Base-by-base conservation (phyloP, 2,329 filamentous ascomycete species). In the Ophiocordyceps camponoti-saundersi region DNA sequence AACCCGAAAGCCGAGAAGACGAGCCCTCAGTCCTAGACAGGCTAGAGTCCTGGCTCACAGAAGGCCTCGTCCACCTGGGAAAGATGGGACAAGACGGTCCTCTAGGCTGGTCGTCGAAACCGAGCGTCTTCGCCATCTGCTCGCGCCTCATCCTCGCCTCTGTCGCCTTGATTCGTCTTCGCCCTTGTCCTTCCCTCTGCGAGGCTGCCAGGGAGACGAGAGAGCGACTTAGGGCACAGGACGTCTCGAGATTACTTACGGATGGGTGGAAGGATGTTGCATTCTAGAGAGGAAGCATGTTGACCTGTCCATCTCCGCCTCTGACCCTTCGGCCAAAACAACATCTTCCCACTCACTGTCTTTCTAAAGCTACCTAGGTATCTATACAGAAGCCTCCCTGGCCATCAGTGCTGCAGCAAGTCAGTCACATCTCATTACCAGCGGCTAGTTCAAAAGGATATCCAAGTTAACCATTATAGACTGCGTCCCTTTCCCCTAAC, bases 81-180 rank as follows among this genome's bases (percentile, higher is more conserved):
- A 44, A 48, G 16, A 51, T 62, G 8, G 53, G 69, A 20, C 57
- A 59, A 1, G 83, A 87, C 56, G 81, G 82, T 0, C 71, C 82
- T 10, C 63, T 93, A 32, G 85, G 86, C 7, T 88, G 82, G 79
- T 74, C 75, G 1, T 80, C 80, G 1, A 79, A 80, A 48, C 71
- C 79, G 1, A 75, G 79, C 29, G 75, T 80, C 1, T 90, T 88
- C 59, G 70, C 72, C 2, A 63, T 83, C 41, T 75, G 73, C 44
- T 65, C 67, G 6, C 64, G 68, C 15, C 55, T 75, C n/a, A 43
- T 73, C n/a, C 54, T 64, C 3, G 57, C 61, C 23, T 66, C 63
- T 1, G 57, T 58, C 20, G 60, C 65, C 6, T 49, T 74, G 48
- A 47, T 46, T 5, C 52, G 51, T 29, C 47, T 52, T 8, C 21